phyloP scores from a whole-genome alignment of 2,329 filamentous ascomycete species.

The Tympanopsis confertula region DNA sequence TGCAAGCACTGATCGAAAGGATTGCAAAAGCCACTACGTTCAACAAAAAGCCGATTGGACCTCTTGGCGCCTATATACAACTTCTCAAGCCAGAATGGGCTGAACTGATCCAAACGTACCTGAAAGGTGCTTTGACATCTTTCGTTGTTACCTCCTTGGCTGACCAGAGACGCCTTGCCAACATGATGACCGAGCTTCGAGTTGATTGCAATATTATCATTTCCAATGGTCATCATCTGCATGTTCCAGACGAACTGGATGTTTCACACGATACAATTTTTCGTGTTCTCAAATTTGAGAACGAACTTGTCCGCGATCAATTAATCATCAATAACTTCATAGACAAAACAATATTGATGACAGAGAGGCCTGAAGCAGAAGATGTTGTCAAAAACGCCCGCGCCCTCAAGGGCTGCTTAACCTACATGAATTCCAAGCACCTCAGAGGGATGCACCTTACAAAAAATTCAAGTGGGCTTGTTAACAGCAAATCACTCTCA shows the following conservation, averaged over 20 bases:
- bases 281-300: slow-evolving; percentile 70
- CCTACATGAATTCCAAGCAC: slow-evolving; percentile 48
- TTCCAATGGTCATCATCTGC: slow-evolving; percentile 37
- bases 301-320: slow-evolving; percentile 65
- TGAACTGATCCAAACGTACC: slow-evolving; percentile 63
- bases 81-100: slow-evolving; percentile 75
- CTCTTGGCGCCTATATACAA: slow-evolving; percentile 67
- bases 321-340: slow-evolving; percentile 74
- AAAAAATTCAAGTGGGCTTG: slow-evolving; percentile 29
- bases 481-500: slow-evolving; percentile 33
- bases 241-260: slow-evolving; percentile 64
- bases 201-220: slow-evolving; percentile 50
- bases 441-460: slow-evolving; percentile 50
- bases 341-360: slow-evolving; percentile 74
- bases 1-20: slow-evolving; percentile 52
- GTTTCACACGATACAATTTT: slow-evolving; percentile 64
- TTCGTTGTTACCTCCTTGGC: slow-evolving; percentile 72
- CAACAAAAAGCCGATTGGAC: slow-evolving; percentile 64
- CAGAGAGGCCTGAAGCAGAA: slow-evolving; percentile 54
- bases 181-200: slow-evolving; percentile 47
- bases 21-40: slow-evolving; percentile 64
- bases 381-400: slow-evolving; percentile 53
- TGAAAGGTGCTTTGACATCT: slow-evolving; percentile 58
- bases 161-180: slow-evolving; percentile 60
- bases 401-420: slow-evolving; percentile 59